phyloP scores from a whole-genome alignment of 2,329 filamentous ascomycete species.

The Tolypocladium amazonense region DNA sequence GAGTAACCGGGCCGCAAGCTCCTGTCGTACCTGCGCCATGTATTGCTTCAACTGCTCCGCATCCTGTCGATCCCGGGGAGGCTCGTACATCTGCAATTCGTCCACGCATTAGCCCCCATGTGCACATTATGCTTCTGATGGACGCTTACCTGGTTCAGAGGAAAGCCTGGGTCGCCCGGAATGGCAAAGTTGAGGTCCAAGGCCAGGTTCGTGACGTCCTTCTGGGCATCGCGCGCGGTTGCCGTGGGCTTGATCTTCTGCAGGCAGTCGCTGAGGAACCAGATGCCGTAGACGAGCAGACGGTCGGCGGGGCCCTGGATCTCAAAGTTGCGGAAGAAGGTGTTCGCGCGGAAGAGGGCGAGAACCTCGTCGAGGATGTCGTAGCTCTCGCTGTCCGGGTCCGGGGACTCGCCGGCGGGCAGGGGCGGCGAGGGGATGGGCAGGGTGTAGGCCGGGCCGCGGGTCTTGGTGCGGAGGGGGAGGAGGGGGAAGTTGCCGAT shows the following conservation, averaged over 20 bases:
- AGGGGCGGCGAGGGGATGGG: conserved; percentile 47
- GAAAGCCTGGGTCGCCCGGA: conserved; percentile 86
- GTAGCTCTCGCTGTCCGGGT: conserved; percentile 86
- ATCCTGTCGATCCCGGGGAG: conserved; percentile 76
- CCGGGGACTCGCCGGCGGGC: conserved; percentile 51
- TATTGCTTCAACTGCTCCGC: conserved; percentile 84
- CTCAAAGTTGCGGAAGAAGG: conserved; percentile 98
- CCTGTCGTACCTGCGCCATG: conserved; percentile 85
- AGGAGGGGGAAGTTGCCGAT: conserved; percentile 91
- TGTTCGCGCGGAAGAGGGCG: conserved; percentile 90
- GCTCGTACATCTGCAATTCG: conserved; percentile 64
- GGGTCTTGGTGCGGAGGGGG: conserved; percentile 86
- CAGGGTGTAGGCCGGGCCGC: conserved; percentile 88
- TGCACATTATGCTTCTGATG: too few relatives aligned
- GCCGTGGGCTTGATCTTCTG: conserved; percentile 73
- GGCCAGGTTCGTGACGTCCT: conserved; percentile 83
- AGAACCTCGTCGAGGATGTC: conserved; percentile 94
- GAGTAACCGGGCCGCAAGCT: conserved; percentile 73
- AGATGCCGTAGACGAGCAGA: conserved; percentile 90
- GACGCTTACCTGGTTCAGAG: conserved; percentile 65
- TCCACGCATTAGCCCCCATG: not conserved
- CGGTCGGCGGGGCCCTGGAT: conserved; percentile 94
- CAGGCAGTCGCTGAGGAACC: conserved; percentile 87
- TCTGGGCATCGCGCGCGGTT: conserved; percentile 44
- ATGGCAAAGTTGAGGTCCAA: conserved; percentile 89